A percentile compares a stretch with the other conserved stretches of the same genome.
Evolutionary conservation across 1,284 basidiomycete genomes (phyloP).

Genomic region (Sanghuangporus weigelae): DNA sequence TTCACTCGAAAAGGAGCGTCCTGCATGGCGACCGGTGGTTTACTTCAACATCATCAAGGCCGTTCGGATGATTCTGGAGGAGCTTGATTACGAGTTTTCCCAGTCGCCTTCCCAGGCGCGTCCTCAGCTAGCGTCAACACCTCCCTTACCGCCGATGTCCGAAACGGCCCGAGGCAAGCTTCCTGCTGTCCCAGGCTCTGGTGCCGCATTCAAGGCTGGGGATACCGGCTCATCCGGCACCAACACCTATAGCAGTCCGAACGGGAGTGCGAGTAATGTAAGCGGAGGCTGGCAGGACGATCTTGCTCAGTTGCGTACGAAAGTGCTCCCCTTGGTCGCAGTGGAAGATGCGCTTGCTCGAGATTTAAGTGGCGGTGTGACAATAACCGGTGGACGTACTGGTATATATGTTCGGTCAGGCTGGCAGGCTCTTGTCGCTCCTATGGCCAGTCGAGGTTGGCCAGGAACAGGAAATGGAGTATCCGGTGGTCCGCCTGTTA

Average conservation of each 20-base stretch:
- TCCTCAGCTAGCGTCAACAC: constrained; percentile 24
- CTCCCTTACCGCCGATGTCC: constrained; percentile 20
- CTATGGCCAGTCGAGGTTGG: constrained; percentile 11
- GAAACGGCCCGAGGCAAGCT: constrained; percentile 15
- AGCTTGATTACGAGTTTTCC: constrained; percentile 57
- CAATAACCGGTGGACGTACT: constrained; percentile 41
- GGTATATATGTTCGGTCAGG: constrained; percentile 42
- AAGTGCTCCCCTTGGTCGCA: constrained; percentile 57
- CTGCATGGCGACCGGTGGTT: constrained; percentile 71
- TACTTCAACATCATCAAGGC: constrained; percentile 79
- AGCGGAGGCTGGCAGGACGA: constrained; percentile 35
- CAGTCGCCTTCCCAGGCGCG: constrained; percentile 19
- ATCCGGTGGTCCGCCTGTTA: constrained; percentile 31
- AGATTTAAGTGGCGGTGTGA: constrained; percentile 60
- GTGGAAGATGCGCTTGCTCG: constrained; percentile 63
- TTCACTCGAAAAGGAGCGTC: constrained; percentile 61
- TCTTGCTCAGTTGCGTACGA: constrained; percentile 46
- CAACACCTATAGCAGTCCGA: background rate
- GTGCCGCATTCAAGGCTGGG: background rate
- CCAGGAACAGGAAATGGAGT: constrained; percentile 1
- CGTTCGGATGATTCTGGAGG: constrained; percentile 67
- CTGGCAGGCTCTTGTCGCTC: constrained; percentile 22
- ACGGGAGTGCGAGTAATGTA: background rate
- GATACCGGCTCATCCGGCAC: background rate
- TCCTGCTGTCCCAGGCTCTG: constrained; percentile 11